Evolutionary conservation across 306 rosid genomes (phyloP), one percentile per base, ranked within the genome.

Genomic region (Quercus gilva): DNA sequence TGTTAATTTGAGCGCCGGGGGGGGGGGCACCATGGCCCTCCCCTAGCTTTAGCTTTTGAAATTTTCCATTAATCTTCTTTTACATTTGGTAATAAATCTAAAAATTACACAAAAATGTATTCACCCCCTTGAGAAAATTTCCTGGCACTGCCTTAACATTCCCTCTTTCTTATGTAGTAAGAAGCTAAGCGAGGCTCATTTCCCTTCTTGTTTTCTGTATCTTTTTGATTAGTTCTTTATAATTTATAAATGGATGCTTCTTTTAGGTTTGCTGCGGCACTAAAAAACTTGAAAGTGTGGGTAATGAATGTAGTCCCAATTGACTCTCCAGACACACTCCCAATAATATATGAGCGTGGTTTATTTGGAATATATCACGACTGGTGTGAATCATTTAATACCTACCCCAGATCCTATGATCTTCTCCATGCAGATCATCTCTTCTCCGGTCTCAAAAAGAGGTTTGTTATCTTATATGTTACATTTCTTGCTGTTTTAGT

Each of bases 351-450:
- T 43, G 97, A 93, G 85, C 97, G 96, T 19, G 97, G 97, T 69
- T 81, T 93, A 73, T 75, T 88, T 18, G 97, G 97, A 37, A 85
- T 93, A 23, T 93, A 93, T 79, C 97, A 93, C 61, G 94, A 93
- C 74, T 93, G 97, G 97, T 91, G 97, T 28, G 96, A 93, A 81
- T 89, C 97, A 5, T 89, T 91, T 85, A 91, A 82, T 73, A 91
- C 96, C 59, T 93, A 93, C 78, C 97, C 97, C 25, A 81, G 97
- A 80, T 76, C 94, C 64, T 91, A 93, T 61, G 97, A 93, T 89
- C 90, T 93, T 85, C 84, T 93, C 55, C 91, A 93, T 76, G 97
- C 94, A 2, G 96, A 93, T 76, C 87, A 87, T 73, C 87, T 93
- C 35, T 89, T 93, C 82, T 89, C 92, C 33, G 74, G 69, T 23